Base-by-base conservation (phyloP, 805 yeast genomes). In the Schizosaccharomyces octosporus region DNA sequence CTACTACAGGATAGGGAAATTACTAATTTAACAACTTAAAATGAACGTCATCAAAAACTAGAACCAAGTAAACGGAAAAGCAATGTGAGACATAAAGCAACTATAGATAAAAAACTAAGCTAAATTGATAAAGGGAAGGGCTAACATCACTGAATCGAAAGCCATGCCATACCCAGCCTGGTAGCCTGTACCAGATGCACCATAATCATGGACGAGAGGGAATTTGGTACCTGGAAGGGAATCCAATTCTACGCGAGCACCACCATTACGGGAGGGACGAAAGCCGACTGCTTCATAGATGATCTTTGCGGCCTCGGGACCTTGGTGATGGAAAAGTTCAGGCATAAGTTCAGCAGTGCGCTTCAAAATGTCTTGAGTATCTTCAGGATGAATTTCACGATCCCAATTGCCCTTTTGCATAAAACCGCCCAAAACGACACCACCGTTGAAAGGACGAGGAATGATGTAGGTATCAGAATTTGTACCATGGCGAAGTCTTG, bases 111-210 rank as follows among this genome's bases (percentile, higher is more conserved):
- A 19, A 24, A 2, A 19, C 7, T 21, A 31, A 29, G 59, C 59
- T 5, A 55, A 32, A 3, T 55, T 41, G 5, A 41, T 24, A 6
- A 29, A 29, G 45, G 60, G 60, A 43, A 59, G 36, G n/a, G 62
- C 66, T 42, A 74, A 62, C n/a, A 63, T 64, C 2, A 73, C 67
- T 0, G 75, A 76, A 31, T 67, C 69, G 36, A 69, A 78, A 76
- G 85, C 80, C 68, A 81, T 75, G 1, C 87, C 89, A 63, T 77
- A 79, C 2, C 86, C 82, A 3, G 83, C 76, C 72, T 86, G 94
- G 70, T 79, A 84, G 0, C 93, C 93, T 29, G 85, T 80, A 39
- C 87, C 87, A 7, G 81, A 86, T 39, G 86, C 84, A 2, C 93
- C 93, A 66, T 83, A 83, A 69, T 83, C 81, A 68, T 86, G 94